phyloP scores from a whole-genome alignment of 73 alveolate species.

The Stentor coeruleus region DNA sequence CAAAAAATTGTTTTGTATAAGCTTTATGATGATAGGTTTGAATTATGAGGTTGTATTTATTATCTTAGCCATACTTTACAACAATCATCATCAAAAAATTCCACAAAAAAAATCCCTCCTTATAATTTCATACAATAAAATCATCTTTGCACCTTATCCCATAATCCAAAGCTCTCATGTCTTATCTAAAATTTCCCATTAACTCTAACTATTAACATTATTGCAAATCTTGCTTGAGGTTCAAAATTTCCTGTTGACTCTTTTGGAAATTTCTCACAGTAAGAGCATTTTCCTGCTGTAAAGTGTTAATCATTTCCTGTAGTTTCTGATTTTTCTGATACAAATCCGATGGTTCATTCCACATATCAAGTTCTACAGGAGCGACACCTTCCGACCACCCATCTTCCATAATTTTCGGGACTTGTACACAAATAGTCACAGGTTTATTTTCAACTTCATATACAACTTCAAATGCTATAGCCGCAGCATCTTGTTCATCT shows the following conservation, averaged over 20 bases:
- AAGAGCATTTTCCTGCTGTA: not conserved
- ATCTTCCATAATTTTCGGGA: conserved; percentile 6
- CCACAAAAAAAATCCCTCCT: too few relatives aligned
- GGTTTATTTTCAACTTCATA: conserved; percentile 8
- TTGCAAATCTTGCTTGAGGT: conserved; percentile 2
- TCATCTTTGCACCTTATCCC: too few relatives aligned
- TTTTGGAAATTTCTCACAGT: not conserved
- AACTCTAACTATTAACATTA: too few relatives aligned
- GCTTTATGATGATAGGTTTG: too few relatives aligned
- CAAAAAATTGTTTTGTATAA: too few relatives aligned
- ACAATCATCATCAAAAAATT: too few relatives aligned
- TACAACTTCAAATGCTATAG: not conserved
- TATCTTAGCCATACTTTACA: too few relatives aligned
- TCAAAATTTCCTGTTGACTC: conserved; percentile 5
- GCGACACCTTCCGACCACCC: conserved; percentile 27
- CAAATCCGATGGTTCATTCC: conserved; percentile 4
- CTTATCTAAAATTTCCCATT: too few relatives aligned
- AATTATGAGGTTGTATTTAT: too few relatives aligned
- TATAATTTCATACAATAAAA: too few relatives aligned
- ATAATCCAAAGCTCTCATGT: too few relatives aligned
- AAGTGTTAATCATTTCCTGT: not conserved
- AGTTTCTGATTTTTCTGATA: conserved; percentile 3
- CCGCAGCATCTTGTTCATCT: conserved; percentile 18
- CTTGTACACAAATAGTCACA: not conserved
- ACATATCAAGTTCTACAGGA: not conserved